A percentile compares a stretch with the other conserved stretches of the same genome.
These are phyloP conservation scores for Claviceps arundinis DNA, from an alignment of 2,329 filamentous ascomycete genomes.

Conservation along the genomic window DNA sequence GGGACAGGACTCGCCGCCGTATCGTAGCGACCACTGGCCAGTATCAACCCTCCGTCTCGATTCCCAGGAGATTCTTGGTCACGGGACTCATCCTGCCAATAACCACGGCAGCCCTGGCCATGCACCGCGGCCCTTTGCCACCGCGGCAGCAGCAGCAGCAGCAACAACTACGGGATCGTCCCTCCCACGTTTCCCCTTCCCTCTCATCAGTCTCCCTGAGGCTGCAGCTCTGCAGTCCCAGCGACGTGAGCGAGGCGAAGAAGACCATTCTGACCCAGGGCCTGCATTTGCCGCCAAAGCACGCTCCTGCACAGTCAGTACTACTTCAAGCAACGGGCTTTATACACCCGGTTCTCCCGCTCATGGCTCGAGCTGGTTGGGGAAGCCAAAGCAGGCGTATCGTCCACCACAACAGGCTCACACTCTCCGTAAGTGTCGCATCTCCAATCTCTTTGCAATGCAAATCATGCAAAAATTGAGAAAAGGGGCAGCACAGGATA, in stretches of 20 bases:
- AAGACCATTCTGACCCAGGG: slow-evolving; percentile 22
- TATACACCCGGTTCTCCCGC: slow-evolving; percentile 14
- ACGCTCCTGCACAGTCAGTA: slow-evolving; percentile 19
- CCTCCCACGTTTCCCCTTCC: slow-evolving; percentile 20
- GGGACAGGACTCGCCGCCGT: background rate
- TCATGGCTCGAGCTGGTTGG: slow-evolving; percentile 4
- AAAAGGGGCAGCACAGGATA: background rate
- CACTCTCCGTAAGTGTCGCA: slow-evolving; percentile 1
- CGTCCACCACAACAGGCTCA: background rate
- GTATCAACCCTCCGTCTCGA: background rate
- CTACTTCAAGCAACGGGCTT: slow-evolving; percentile 14
- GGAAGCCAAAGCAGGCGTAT: background rate
- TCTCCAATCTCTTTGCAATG: background rate
- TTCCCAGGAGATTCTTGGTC: slow-evolving; percentile 5
- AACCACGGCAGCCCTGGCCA: background rate
- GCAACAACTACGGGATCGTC: slow-evolving; percentile 1
- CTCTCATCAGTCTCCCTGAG: slow-evolving; percentile 24
- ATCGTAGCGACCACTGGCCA: background rate
- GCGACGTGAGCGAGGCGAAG: slow-evolving; percentile 21
- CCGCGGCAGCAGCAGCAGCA: slow-evolving; percentile 12
- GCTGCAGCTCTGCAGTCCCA: slow-evolving; percentile 21
- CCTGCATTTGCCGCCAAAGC: slow-evolving; percentile 16
- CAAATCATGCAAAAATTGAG: background rate
- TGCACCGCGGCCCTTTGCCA: slow-evolving; percentile 3
- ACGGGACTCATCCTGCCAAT: background rate